Conservation (phyloP, 2,329 filamentous ascomycete genomes). For the Lomentospora prolificans region DNA sequence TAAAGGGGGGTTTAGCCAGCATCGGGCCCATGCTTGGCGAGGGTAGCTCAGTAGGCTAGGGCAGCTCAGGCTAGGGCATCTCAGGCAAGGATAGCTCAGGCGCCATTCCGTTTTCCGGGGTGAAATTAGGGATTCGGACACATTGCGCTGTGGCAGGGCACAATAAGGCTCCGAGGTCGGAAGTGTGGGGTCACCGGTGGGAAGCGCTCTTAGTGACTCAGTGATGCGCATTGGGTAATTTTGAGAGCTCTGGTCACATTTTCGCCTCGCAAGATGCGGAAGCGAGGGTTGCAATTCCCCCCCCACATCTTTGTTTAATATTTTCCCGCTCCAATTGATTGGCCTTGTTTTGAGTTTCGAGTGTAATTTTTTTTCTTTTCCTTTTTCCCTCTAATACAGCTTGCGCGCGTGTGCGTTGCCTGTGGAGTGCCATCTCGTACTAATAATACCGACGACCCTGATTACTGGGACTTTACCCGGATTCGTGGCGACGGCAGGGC, state of each 20-base stretch:
- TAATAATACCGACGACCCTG: neutral
- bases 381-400: too few species aligned
- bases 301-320: neutral
- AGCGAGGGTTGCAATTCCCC: neutral
- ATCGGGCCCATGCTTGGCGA: too few species aligned
- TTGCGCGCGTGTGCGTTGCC: too few species aligned
- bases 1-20: too few species aligned
- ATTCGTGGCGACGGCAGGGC: neutral
- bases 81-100: too few species aligned
- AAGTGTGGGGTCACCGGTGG: neutral
- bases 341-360: neutral
- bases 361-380: too few species aligned
- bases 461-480: neutral
- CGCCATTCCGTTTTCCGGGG: neutral
- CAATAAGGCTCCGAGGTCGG: neutral
- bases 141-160: neutral
- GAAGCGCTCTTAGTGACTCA: neutral
- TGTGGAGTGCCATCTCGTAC: neutral
- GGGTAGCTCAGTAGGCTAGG: too few species aligned
- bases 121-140: neutral
- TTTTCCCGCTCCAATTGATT: constrained; percentile 3
- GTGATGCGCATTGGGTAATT: neutral
- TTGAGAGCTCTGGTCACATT: neutral
- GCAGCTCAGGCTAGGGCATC: too few species aligned
- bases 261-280: neutral